These are phyloP conservation scores for Lipomyces spencermartinsiae DNA, from an alignment of 805 yeast genomes.

Conservation along the genomic window DNA sequence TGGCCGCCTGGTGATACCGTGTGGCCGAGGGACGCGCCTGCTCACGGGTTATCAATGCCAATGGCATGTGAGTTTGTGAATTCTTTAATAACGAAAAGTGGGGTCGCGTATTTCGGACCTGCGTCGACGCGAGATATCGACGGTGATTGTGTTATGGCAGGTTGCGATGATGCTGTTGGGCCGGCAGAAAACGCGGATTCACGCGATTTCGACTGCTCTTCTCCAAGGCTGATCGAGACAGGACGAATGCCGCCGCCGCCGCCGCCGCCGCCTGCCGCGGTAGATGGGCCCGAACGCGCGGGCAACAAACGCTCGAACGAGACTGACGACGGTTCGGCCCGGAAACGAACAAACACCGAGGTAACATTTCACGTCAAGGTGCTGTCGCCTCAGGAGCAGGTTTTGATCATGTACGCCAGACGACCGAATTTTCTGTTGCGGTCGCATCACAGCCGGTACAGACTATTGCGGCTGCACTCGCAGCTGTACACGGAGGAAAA, in stretches of 20 bases:
- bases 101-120: too few species aligned
- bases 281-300: not conserved
- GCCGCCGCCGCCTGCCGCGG: not conserved
- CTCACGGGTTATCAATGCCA: too few species aligned
- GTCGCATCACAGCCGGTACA: too few species aligned
- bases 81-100: too few species aligned
- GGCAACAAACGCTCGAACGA: not conserved
- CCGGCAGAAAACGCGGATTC: not conserved
- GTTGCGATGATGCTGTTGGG: not conserved
- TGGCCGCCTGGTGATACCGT: too few species aligned
- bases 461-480: too few species aligned
- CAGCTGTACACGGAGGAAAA: too few species aligned
- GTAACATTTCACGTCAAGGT: not conserved
- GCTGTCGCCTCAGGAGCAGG: too few species aligned
- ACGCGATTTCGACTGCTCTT: not conserved
- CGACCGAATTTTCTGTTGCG: too few species aligned
- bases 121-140: not conserved
- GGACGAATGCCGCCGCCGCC: not conserved
- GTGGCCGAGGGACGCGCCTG: too few species aligned
- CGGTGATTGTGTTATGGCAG: not conserved
- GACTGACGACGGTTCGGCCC: not conserved
- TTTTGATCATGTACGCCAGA: too few species aligned
- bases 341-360: not conserved
- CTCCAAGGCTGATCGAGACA: not conserved
- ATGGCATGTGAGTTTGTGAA: too few species aligned